Evolutionary conservation across 1,139 yeast genomes (phyloP).

Genomic region (Sugiyamaella sp.): DNA sequence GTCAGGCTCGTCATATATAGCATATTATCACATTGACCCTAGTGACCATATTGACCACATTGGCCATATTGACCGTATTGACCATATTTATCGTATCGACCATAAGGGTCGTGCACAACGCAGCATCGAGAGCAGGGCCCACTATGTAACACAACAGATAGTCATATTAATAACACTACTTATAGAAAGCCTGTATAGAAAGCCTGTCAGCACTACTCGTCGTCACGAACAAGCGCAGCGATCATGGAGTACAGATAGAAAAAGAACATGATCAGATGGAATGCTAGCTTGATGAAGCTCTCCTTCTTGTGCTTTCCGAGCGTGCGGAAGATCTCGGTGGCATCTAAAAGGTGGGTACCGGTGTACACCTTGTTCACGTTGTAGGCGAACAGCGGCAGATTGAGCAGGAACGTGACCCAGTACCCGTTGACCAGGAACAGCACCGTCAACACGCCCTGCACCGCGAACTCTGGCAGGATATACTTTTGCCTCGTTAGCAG

Average conservation of each 20-base stretch:
- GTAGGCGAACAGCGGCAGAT: conserved; percentile 80
- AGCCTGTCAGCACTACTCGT: conserved; percentile 24
- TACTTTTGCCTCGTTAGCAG: conserved; percentile 43
- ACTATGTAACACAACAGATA: too few relatives aligned
- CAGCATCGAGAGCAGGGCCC: too few relatives aligned
- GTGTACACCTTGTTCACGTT: conserved; percentile 35
- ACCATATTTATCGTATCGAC: not conserved
- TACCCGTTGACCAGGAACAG: conserved; percentile 84
- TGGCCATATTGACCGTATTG: too few relatives aligned
- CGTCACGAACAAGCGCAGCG: conserved; percentile 83
- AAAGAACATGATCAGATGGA: conserved; percentile 91
- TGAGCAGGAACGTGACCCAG: conserved; percentile 88
- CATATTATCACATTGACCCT: too few relatives aligned
- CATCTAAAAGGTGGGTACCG: conserved; percentile 82
- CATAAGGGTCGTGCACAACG: too few relatives aligned
- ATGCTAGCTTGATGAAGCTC: conserved; percentile 85
- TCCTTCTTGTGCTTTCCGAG: conserved; percentile 91
- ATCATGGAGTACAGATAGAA: conserved; percentile 96
- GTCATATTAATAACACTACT: not conserved
- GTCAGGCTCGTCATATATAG: too few relatives aligned
- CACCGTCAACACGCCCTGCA: conserved; percentile 73
- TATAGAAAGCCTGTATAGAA: not conserved
- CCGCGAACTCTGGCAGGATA: conserved; percentile 86
- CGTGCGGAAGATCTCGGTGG: conserved; percentile 97
- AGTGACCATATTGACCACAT: too few relatives aligned